Evolutionary conservation across 2,329 filamentous ascomycete species (phyloP), one percentile per base, ranked within the genome.

Genomic region (Penicillium sp.): DNA sequence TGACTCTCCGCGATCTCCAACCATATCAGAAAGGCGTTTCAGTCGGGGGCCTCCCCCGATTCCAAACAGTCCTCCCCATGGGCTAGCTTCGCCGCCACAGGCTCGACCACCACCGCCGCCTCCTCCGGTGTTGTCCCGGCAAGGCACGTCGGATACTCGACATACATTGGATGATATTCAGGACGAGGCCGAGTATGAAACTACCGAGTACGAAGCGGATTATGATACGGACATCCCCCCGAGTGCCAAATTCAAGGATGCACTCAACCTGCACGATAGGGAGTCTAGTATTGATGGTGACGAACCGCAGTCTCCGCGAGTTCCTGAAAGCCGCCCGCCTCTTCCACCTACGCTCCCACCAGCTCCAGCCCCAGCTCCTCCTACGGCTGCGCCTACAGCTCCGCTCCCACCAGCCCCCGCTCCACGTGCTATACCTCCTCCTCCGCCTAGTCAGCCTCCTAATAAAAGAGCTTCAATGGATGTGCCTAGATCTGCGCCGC

Each of bases 171-270:
- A 81, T 42, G 86, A 87, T 14, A 86, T 85, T 24, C 87, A 88
- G 58, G 90, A 89, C 58, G 91, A 95, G 66, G n/a, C n/a, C n/a
- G n/a, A n/a, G n/a, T n/a, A n/a, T n/a, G n/a, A n/a, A n/a, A 82
- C 91, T 33, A 95, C 91, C 0, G 93, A 97, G 68, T 97, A 97
- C 67, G 94, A 99, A 69, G 94, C 93, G 6, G 94, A 97, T 68
- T 97, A 97, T 69, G 94, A 97, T 65, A 97, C 94, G 6, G 94
- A 97, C 69, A 97, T 97, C 68, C 92, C 89, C 1, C 90, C 92
- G n/a, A 88, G 90, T 9, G 91, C 85, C n/a, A 90, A 89, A 56
- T 91, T 96, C 72, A 97, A 96, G 73, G 93, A 96, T 74, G 92
- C 93, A 0, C 74, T 97, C 60, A 96, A 93, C 71, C 78, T 90